Conservation (phyloP, 2,329 filamentous ascomycete genomes). For the Colletotrichum gloeosporioides region DNA sequence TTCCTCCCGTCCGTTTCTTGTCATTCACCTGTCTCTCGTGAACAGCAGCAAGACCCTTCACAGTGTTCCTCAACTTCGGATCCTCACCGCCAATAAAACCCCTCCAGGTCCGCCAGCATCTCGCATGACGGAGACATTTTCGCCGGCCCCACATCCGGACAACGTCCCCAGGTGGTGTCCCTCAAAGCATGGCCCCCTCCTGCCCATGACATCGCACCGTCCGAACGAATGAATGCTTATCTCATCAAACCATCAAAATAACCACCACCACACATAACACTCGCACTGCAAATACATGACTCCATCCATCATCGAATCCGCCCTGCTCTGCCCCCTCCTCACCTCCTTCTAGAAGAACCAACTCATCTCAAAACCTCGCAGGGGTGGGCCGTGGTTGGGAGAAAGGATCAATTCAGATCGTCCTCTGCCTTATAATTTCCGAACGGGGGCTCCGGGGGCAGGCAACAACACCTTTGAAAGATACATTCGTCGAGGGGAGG, state of each 20-base stretch:
- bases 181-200: not conserved
- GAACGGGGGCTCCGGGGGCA: not conserved
- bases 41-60: not conserved
- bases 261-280: not conserved
- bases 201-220: not conserved
- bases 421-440: conserved; percentile 7
- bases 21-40: not conserved
- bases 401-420: not conserved
- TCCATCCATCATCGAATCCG: not conserved
- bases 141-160: conserved; percentile 2
- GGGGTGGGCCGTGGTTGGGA: not conserved
- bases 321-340: not conserved
- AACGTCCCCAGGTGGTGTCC: not conserved
- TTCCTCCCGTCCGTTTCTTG: not conserved
- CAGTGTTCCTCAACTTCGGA: not conserved
- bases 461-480: not conserved
- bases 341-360: conserved; percentile 7
- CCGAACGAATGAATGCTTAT: not conserved
- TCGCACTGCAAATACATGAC: not conserved
- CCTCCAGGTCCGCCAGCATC: not conserved
- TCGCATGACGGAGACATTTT: conserved; percentile 3
- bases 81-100: not conserved
- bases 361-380: not conserved
- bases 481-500: not conserved
- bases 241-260: not conserved